Conservation (phyloP, 2,329 filamentous ascomycete species). For the Lasiodiplodia sp. region DNA sequence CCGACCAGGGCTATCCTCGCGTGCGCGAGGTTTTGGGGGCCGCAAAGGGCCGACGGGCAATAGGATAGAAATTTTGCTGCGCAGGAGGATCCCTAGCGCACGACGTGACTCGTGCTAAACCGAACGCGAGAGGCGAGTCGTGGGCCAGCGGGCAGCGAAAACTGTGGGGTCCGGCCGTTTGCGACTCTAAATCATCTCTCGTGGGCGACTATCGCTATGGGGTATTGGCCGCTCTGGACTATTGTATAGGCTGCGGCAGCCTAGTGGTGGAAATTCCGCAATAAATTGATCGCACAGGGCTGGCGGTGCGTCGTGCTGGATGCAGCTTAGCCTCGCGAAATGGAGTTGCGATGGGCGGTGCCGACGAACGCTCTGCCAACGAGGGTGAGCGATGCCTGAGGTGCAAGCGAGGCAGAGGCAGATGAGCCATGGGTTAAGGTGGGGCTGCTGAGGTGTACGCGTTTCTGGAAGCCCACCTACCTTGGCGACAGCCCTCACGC, state of each 20-base stretch:
- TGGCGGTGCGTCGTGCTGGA: neutral
- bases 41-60: constrained; percentile 9
- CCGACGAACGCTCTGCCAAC: neutral
- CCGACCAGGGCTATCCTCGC: no score
- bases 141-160: constrained; percentile 12
- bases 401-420: constrained; percentile 14
- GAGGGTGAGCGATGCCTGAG: constrained; percentile 6
- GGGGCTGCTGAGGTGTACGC: constrained; percentile 7
- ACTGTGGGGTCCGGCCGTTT: constrained; percentile 16
- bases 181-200: constrained; percentile 17
- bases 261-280: constrained; percentile 21
- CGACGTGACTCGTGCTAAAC: constrained; percentile 14
- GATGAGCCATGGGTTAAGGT: neutral
- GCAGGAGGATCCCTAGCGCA: neutral
- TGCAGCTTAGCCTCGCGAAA: constrained; percentile 20
- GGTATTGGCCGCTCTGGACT: constrained; percentile 1
- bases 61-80: neutral
- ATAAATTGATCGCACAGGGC: constrained; percentile 1
- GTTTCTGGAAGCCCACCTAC: neutral
- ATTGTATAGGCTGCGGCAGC: constrained; percentile 3
- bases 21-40: neutral
- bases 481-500: constrained; percentile 2
- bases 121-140: constrained; percentile 24
- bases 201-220: constrained; percentile 11
- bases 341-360: constrained; percentile 6